Evolutionary conservation across 192 early-diverging fungal species (phyloP).

Genomic region (Dissophora ornata): DNA sequence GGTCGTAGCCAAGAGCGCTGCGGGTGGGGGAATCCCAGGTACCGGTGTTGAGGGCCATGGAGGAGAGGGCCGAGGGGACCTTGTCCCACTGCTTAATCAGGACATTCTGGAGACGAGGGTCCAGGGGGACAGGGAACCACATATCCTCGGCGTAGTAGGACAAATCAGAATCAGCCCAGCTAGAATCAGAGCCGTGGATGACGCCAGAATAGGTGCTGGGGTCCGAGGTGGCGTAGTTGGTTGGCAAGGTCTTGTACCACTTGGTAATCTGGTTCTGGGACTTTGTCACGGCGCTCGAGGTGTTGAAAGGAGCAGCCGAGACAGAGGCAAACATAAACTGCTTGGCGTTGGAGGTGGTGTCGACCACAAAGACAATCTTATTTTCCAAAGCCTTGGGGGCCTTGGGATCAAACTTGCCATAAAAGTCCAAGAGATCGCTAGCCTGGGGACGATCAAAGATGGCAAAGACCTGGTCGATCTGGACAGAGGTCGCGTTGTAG

Average conservation of each 20-base stretch:
- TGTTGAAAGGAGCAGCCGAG: slow-evolving; percentile 45
- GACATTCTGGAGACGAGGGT: slow-evolving; percentile 31
- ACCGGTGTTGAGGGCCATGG: slow-evolving; percentile 53
- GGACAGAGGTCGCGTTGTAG: slow-evolving; percentile 33
- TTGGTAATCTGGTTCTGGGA: slow-evolving; percentile 41
- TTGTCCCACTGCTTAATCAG: slow-evolving; percentile 52
- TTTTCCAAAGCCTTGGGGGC: slow-evolving; percentile 52
- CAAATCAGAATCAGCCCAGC: slow-evolving; percentile 33
- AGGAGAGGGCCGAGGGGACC: slow-evolving; percentile 48
- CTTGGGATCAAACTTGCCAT: slow-evolving; percentile 44
- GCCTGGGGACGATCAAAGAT: slow-evolving; percentile 53
- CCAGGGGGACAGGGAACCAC: slow-evolving; percentile 44
- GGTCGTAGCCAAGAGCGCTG: slow-evolving; percentile 39
- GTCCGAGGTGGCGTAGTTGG: slow-evolving; percentile 48
- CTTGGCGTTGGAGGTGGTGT: slow-evolving; percentile 32
- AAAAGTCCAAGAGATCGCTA: slow-evolving; percentile 29
- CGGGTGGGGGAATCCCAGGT: slow-evolving; percentile 50
- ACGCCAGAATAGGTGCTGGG: slow-evolving; percentile 35
- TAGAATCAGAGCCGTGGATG: slow-evolving; percentile 34
- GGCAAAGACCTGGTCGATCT: slow-evolving; percentile 52
- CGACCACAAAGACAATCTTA: slow-evolving; percentile 47
- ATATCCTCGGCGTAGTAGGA: slow-evolving; percentile 54
- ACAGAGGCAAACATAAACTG: slow-evolving; percentile 52
- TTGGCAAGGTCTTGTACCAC: slow-evolving; percentile 51
- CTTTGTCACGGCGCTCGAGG: slow-evolving; percentile 31